phyloP scores from a whole-genome alignment of 2,329 filamentous ascomycete species.

The Teratosphaeria pseudoeucalypti region DNA sequence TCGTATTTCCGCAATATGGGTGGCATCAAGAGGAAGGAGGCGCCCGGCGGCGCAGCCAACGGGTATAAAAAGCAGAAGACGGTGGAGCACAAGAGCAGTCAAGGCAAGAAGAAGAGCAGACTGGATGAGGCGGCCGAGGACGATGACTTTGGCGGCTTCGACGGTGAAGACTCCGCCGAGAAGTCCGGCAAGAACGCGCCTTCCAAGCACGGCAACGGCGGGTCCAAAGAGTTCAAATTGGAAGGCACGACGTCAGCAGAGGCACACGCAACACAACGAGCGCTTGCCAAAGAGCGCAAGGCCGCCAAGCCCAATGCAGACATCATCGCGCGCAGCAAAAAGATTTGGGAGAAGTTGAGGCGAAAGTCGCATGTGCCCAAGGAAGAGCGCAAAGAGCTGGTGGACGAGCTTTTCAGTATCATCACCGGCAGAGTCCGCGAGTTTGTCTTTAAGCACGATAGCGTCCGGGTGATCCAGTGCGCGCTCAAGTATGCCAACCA shows the following conservation, averaged over 20 bases:
- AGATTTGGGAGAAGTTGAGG: conserved; percentile 89
- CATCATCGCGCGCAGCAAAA: conserved; percentile 78
- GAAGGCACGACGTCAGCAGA: conserved; percentile 60
- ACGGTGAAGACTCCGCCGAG: conserved; percentile 6
- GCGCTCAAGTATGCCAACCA: conserved; percentile 89
- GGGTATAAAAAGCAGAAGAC: conserved; percentile 32
- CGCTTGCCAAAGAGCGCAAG: conserved; percentile 77
- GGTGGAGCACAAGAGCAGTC: conserved; percentile 5
- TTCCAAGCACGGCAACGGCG: conserved; percentile 5
- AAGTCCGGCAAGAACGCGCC: neutral
- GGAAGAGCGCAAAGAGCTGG: conserved; percentile 76
- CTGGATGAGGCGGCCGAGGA: conserved; percentile 20
- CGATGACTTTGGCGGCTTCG: conserved; percentile 11
- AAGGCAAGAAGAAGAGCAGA: conserved; percentile 7
- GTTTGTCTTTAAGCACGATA: conserved; percentile 97
- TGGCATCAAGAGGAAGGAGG: conserved; percentile 29
- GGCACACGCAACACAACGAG: conserved; percentile 87
- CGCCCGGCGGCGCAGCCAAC: conserved; percentile 17
- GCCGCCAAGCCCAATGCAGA: conserved; percentile 88
- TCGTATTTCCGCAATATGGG: conserved; percentile 16
- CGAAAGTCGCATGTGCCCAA: conserved; percentile 86
- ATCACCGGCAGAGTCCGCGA: conserved; percentile 86
- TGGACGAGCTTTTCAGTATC: conserved; percentile 82
- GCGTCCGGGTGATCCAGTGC: conserved; percentile 91
- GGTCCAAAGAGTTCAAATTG: conserved; percentile 24